Evolutionary conservation across 345 rosid species (phyloP), one percentile per base, ranked within the genome.

Genomic region (Hibiscus syriacus): DNA sequence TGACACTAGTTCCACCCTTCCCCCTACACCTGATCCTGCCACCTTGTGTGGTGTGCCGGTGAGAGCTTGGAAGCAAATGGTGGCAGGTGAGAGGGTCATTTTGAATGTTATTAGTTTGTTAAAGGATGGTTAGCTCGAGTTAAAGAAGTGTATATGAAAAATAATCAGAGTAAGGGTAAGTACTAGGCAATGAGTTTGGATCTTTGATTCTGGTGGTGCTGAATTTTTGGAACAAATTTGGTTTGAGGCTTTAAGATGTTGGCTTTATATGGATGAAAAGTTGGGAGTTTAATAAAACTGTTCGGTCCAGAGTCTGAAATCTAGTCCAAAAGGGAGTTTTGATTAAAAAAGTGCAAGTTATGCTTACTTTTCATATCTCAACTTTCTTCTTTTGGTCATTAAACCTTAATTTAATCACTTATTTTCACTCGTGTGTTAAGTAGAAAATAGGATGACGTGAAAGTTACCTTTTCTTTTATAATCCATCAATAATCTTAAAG

Each of bases 61-160:
- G 48, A 58, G 66, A 58, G 54, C 22, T 32, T 61, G 64, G 30
- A 53, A 53, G 69, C 23, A 53, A 6, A n/a, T 22, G 23, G 9
- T n/a, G 32, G 48, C n/a, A n/a, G 32, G 26, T 54, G 22, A 29
- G 63, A 68, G 68, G 63, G 45, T 50, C n/a, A 61, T 41, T 27
- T 69, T 20, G 46, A 13, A 64, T 59, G 32, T 30, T 4, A 5
- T 3, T 30, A 30, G 32, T 30, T 4, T 30, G 34, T 30, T 30
- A n/a, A n/a, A n/a, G n/a, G n/a, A n/a, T n/a, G 27, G 57, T 65
- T 59, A 29, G 67, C 60, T 60, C 34, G 56, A 60, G 30, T 7
- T 36, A 54, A n/a, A 55, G 49, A 72, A 38, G 59, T 71, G 72
- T 71, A 63, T 62, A 43, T 50, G 52, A 64, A 23, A 63, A 69